These are phyloP conservation scores for Petrea volubilis DNA, from an alignment of 257 asterid species.

Conservation along the genomic window DNA sequence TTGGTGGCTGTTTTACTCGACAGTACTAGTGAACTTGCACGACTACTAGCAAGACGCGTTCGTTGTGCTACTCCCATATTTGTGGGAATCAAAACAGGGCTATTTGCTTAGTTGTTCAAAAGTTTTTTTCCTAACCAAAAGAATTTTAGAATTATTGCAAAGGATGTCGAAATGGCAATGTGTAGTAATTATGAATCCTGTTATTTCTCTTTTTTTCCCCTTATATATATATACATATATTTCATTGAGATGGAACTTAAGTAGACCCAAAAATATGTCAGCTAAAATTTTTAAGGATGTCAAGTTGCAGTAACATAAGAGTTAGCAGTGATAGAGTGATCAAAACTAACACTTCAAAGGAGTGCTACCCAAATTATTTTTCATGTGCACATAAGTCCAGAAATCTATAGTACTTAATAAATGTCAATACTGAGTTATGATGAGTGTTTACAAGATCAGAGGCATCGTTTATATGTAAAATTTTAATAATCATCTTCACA, in stretches of 20 bases:
- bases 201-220: not conserved
- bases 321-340: not conserved
- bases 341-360: not conserved
- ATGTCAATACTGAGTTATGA: not conserved
- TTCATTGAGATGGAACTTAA: not conserved
- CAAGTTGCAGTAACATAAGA: conserved; percentile 2
- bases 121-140: not conserved
- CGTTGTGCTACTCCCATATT: not conserved
- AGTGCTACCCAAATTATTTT: not conserved
- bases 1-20: not conserved
- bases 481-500: not conserved
- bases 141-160: not conserved
- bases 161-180: not conserved
- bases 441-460: not conserved
- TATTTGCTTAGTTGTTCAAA: not conserved
- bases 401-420: not conserved
- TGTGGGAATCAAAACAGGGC: not conserved
- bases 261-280: not conserved
- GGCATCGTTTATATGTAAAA: too few relatives aligned
- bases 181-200: not conserved
- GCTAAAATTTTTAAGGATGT: not conserved
- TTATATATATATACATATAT: too few relatives aligned
- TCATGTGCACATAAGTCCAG: not conserved
- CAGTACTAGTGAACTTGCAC: not conserved
- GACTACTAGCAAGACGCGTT: not conserved